phyloP scores from a whole-genome alignment of 2,329 filamentous ascomycete species.

The Fusarium burgessii region DNA sequence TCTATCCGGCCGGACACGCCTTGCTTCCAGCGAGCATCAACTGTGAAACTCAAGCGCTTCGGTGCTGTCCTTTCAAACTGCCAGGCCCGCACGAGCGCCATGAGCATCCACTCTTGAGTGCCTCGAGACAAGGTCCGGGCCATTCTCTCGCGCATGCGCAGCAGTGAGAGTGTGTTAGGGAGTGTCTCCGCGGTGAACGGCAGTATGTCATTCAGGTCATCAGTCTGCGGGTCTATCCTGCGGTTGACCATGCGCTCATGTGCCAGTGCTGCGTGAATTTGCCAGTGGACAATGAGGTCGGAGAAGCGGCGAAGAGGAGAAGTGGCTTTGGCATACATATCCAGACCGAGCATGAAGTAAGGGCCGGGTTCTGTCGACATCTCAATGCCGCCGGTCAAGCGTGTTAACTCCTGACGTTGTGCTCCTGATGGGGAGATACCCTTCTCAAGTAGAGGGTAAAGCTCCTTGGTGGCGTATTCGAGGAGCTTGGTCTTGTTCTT shows the following conservation, averaged over 20 bases:
- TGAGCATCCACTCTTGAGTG: constrained; percentile 66
- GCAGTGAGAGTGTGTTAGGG: constrained; percentile 60
- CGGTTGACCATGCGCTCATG: constrained; percentile 55
- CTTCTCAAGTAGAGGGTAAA: constrained; percentile 51
- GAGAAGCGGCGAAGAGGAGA: constrained; percentile 74
- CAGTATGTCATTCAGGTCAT: constrained; percentile 54
- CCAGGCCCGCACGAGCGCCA: constrained; percentile 72
- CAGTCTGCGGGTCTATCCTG: constrained; percentile 42
- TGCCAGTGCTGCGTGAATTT: constrained; percentile 70
- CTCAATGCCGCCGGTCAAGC: constrained; percentile 61
- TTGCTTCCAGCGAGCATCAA: constrained; percentile 53
- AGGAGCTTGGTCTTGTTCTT: constrained; percentile 54
- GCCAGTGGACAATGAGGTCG: constrained; percentile 75
- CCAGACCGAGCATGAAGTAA: constrained; percentile 68
- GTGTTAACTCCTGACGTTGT: constrained; percentile 48
- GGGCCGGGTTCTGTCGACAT: constrained; percentile 65
- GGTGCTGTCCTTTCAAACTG: constrained; percentile 63
- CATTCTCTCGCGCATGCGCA: constrained; percentile 66
- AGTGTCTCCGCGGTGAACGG: constrained; percentile 60
- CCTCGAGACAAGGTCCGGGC: constrained; percentile 59
- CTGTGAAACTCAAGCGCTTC: constrained; percentile 61
- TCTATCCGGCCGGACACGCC: constrained; percentile 59
- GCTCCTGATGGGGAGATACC: constrained; percentile 51
- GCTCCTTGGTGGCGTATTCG: constrained; percentile 50
- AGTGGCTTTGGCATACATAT: constrained; percentile 73